Percentiles rank a stretch among this genome's conserved stretches.
These are phyloP conservation scores for Lachnellula arida DNA, from an alignment of 2,329 filamentous ascomycete species.

Conservation along the genomic window DNA sequence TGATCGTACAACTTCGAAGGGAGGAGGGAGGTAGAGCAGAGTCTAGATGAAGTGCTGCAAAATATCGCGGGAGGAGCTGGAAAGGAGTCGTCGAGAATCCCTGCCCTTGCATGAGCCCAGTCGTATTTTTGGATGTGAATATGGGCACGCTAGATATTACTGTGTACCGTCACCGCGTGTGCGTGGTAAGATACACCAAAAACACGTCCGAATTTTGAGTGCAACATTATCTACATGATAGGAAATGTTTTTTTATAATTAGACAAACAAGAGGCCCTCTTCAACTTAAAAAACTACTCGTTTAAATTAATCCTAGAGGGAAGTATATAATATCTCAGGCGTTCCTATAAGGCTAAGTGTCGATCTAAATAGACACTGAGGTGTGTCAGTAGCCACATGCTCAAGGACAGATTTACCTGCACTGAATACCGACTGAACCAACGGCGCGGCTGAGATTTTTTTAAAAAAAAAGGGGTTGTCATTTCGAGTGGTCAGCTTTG, in stretches of 20 bases:
- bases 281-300: too few species aligned
- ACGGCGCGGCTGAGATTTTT: background rate
- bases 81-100: background rate
- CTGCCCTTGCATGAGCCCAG: background rate
- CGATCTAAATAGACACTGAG: too few species aligned
- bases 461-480: background rate
- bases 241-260: too few species aligned
- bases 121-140: background rate
- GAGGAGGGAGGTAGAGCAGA: background rate
- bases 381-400: too few species aligned
- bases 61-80: background rate
- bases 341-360: too few species aligned
- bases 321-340: too few species aligned
- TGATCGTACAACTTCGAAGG: slow-evolving; percentile 12
- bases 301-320: too few species aligned
- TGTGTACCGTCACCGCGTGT: background rate
- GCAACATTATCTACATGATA: too few species aligned
- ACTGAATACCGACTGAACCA: background rate
- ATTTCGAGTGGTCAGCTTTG: background rate
- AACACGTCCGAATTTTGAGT: too few species aligned
- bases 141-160: background rate
- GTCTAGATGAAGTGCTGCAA: background rate
- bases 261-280: too few species aligned
- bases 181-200: too few species aligned
- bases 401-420: background rate